Evolutionary conservation across 495 filamentous ascomycete species (phyloP), one percentile per base, ranked within the genome.

Genomic region (Penicillium coffeae): DNA sequence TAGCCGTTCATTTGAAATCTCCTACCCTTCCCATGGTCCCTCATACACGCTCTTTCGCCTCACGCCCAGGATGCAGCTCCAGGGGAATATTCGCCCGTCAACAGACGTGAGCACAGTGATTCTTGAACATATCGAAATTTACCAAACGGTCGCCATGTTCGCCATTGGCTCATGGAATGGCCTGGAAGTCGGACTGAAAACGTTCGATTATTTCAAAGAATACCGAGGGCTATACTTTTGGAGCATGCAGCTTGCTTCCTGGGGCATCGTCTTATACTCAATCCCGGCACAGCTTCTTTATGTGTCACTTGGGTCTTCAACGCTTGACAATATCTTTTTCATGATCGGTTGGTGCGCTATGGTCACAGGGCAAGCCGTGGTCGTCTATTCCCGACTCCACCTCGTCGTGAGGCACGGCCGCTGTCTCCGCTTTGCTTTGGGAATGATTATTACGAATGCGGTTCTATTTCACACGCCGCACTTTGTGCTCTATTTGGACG

Each of bases 301-400:
- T 4, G 5, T 43, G 3, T n/a, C 13, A 0, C 1, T 5, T 2
- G 42, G 42, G 18, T 30, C 51, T 1, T 33, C 37, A 1, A 7
- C 56, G 5, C 9, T 42, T 1, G 25, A 45, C 37, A 18, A 21
- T 2, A 27, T 57, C 19, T 38, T 39, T 3, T 60, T 70, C 25
- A 60, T 68, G 12, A 51, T 80, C 15, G 82, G 82, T 7, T 86
- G 79, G 75, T 75, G 69, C 22, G 56, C 59, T 37, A 84, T 85
- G 80, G 79, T 86, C 1, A 78, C 77, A 0, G 81, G 80, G 8
- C 82, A 85, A 61, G 78, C 79, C 15, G 43, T 86, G 8, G 82
- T 86, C 5, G 71, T 86, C 10, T 87, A 79, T 54, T 85, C 82
- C 2, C 75, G 84, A 3, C 75, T 87, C 0, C 78, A 85, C 47